Conservation (phyloP, 2,329 filamentous ascomycete genomes). For the Monosporascus sp. region DNA sequence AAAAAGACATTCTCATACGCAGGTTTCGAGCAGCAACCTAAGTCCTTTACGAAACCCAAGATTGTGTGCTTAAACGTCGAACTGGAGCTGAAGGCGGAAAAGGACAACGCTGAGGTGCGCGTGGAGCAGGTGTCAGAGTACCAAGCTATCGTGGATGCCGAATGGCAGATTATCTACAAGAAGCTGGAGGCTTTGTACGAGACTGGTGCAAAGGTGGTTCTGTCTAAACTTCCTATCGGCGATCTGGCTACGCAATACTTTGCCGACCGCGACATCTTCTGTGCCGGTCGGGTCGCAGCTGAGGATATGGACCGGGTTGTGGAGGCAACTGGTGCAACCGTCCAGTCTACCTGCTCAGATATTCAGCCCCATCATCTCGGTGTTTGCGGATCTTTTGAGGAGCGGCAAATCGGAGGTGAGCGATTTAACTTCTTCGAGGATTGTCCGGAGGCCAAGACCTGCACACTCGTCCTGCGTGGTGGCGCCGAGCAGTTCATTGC, state of each 20-base stretch:
- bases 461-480: slow-evolving; percentile 89
- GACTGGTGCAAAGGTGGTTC: slow-evolving; percentile 93
- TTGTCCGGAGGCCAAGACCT: slow-evolving; percentile 92
- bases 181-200: slow-evolving; percentile 94
- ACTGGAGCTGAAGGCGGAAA: slow-evolving; percentile 96
- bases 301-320: slow-evolving; percentile 96
- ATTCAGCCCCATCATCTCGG: slow-evolving; percentile 86
- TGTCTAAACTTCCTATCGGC: slow-evolving; percentile 95
- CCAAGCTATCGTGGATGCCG: slow-evolving; percentile 97
- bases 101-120: slow-evolving; percentile 97
- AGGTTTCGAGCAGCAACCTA: slow-evolving; percentile 98
- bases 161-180: slow-evolving; percentile 99
- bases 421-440: slow-evolving; percentile 98
- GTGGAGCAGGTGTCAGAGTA: slow-evolving; percentile 99
- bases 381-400: slow-evolving; percentile 84
- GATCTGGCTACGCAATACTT: slow-evolving; percentile 98
- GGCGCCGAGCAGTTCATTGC: slow-evolving; percentile 99
- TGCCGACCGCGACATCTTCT: slow-evolving; percentile 97
- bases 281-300: slow-evolving; percentile 82
- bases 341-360: slow-evolving; percentile 95
- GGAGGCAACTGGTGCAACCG: slow-evolving; percentile 84
- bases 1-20: slow-evolving; percentile 99
- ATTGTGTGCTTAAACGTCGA: slow-evolving; percentile 98
- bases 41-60: slow-evolving; percentile 88
- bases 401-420: slow-evolving; percentile 95